phyloP scores from a whole-genome alignment of 352 stramenopile genomes.

The Globisporangium apiculatum region DNA sequence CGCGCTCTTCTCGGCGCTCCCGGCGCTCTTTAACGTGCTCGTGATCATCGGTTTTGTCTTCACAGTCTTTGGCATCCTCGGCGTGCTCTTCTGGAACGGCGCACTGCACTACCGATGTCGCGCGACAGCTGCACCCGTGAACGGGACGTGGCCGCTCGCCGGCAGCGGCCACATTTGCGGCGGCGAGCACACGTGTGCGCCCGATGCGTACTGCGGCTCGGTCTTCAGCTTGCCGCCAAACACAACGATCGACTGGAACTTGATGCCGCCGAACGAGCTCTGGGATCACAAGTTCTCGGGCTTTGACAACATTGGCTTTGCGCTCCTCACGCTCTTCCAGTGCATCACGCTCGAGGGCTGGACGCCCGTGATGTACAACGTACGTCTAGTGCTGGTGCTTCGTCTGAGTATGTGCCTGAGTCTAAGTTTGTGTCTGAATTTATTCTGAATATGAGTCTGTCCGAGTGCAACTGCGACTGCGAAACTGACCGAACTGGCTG shows the following conservation, averaged over 20 bases:
- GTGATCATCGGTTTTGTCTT: constrained; percentile 62
- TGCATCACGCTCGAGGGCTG: constrained; percentile 87
- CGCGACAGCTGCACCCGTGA: constrained; percentile 38
- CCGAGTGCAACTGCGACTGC: no score
- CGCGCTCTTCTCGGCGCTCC: constrained; percentile 45
- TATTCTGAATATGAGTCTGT: no score
- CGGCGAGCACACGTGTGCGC: constrained; percentile 24
- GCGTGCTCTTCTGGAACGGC: constrained; percentile 53
- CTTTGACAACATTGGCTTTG: constrained; percentile 80
- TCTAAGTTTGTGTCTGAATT: neutral
- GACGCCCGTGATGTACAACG: constrained; percentile 78
- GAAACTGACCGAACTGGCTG: no score
- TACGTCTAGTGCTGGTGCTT: constrained; percentile 22
- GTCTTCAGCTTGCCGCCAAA: constrained; percentile 24
- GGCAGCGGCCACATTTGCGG: constrained; percentile 23
- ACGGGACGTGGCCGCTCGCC: constrained; percentile 27
- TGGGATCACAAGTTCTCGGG: constrained; percentile 72
- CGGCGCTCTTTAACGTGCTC: constrained; percentile 58
- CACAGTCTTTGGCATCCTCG: constrained; percentile 66
- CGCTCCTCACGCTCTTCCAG: constrained; percentile 85
- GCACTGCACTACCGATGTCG: constrained; percentile 40
- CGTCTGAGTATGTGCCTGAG: neutral
- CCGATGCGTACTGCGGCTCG: constrained; percentile 31
- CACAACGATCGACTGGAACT: constrained; percentile 21
- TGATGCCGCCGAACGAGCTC: constrained; percentile 30